Percentiles rank a stretch among this genome's conserved stretches.
phyloP scores from a whole-genome alignment of 106 monocot species.

The Alisma plantagoaquatica region DNA sequence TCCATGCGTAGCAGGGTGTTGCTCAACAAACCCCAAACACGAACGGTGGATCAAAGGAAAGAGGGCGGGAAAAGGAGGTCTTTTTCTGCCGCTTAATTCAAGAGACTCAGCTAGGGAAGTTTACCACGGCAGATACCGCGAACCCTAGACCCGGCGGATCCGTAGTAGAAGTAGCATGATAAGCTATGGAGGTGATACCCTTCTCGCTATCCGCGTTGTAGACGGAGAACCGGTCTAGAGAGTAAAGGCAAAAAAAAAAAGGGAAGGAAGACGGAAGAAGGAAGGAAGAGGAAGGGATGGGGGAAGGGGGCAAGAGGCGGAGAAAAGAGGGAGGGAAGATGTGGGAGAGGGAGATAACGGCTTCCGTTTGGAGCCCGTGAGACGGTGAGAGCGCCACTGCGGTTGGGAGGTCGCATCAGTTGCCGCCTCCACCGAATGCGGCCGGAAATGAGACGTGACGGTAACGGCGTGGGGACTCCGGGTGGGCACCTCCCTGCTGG shows the following conservation, averaged over 20 bases:
- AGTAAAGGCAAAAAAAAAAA: not conserved
- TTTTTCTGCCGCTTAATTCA: too few species aligned
- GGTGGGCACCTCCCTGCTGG: too few species aligned
- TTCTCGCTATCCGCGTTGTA: not conserved
- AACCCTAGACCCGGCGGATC: too few species aligned
- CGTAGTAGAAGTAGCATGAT: not conserved
- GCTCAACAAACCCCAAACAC: too few species aligned
- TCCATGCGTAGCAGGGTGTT: too few species aligned
- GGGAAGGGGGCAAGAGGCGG: not conserved
- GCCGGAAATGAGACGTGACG: not conserved
- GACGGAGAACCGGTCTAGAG: not conserved
- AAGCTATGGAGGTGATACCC: not conserved
- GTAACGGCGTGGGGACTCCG: too few species aligned
- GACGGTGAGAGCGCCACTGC: not conserved
- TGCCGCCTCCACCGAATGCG: not conserved
- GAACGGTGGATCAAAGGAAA: too few species aligned
- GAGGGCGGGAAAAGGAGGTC: too few species aligned
- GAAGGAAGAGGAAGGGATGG: not conserved
- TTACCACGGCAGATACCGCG: too few species aligned
- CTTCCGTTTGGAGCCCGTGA: not conserved
- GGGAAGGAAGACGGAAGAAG: not conserved
- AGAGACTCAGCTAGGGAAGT: too few species aligned
- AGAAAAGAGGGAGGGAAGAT: not conserved
- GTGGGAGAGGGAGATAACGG: not conserved
- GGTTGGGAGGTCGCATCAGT: too few species aligned